Percentiles rank a stretch among this genome's conserved stretches.
Evolutionary conservation across 2,329 filamentous ascomycete species (phyloP).

Genomic region (Colletotrichum acutatum): DNA sequence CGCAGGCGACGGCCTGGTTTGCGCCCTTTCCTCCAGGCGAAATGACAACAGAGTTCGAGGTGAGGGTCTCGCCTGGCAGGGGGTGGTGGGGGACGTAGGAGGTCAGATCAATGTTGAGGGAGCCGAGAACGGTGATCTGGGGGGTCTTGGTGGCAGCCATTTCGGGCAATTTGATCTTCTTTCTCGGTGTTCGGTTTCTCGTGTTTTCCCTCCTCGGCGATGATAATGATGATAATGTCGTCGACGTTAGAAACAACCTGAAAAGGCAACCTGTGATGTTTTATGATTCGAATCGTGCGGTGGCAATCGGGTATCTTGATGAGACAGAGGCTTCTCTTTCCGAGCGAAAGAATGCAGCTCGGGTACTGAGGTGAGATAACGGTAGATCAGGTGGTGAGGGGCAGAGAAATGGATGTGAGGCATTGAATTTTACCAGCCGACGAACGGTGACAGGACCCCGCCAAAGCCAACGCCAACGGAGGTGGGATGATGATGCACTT

Average conservation of each 20-base stretch:
- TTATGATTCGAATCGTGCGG: background rate
- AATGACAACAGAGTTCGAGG: slow-evolving; percentile 79
- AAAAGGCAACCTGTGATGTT: background rate
- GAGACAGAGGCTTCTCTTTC: background rate
- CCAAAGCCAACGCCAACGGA: slow-evolving; percentile 16
- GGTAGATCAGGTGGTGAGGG: slow-evolving; percentile 11
- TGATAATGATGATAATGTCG: too few relatives aligned
- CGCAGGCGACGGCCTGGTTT: slow-evolving; percentile 93
- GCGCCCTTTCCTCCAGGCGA: slow-evolving; percentile 94
- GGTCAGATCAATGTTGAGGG: slow-evolving; percentile 94
- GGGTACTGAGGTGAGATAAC: slow-evolving; percentile 25
- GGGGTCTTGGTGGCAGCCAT: slow-evolving; percentile 41
- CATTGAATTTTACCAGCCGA: slow-evolving; percentile 29
- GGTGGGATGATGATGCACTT: slow-evolving; percentile 33
- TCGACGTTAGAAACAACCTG: background rate
- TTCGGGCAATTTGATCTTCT: background rate
- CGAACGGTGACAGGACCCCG: slow-evolving; percentile 26
- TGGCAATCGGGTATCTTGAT: background rate
- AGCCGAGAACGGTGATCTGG: slow-evolving; percentile 86
- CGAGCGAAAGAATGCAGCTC: slow-evolving; percentile 15
- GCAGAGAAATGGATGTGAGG: background rate
- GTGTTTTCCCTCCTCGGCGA: background rate
- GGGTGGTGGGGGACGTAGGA: slow-evolving; percentile 88
- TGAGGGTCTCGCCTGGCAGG: slow-evolving; percentile 86
- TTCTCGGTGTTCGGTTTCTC: background rate